Conservation (phyloP, 129 eudicot species). For the Saposhnikovia divaricata region DNA sequence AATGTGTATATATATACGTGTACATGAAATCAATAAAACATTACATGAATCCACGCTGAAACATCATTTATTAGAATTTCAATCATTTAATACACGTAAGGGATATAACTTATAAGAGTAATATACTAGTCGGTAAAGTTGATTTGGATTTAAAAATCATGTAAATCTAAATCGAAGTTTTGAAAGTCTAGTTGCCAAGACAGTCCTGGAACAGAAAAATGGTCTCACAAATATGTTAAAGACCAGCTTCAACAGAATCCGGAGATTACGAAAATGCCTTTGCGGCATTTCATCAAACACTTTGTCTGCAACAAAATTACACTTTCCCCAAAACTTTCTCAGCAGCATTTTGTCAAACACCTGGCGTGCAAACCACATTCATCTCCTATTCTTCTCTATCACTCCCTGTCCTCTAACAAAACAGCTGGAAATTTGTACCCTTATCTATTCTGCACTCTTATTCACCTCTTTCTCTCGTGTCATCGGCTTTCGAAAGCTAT, state of each 20-base stretch:
- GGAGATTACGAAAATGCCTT: background rate
- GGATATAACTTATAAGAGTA: too few relatives aligned
- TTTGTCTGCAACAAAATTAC: background rate
- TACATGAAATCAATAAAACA: too few relatives aligned
- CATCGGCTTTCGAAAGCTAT: conserved; percentile 53
- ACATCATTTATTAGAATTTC: too few relatives aligned
- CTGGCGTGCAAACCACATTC: background rate
- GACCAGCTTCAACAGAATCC: background rate
- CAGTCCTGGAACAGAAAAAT: background rate
- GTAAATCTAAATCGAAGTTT: background rate
- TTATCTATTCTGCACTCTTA: conserved; percentile 64
- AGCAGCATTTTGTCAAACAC: background rate
- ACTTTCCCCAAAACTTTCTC: background rate
- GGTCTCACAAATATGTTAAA: background rate
- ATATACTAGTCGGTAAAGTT: too few relatives aligned
- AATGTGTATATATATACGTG: too few relatives aligned
- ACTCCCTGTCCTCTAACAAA: conserved; percentile 16
- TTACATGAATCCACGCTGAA: too few relatives aligned
- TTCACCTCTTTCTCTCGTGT: conserved; percentile 64
- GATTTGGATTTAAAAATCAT: too few relatives aligned
- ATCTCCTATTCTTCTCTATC: conserved; percentile 9
- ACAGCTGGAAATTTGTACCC: conserved; percentile 25
- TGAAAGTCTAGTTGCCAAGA: background rate
- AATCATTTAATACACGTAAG: too few relatives aligned
- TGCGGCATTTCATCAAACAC: background rate